phyloP scores from a whole-genome alignment of 768 basidiomycete genomes.

The Termitomyces sp. region DNA sequence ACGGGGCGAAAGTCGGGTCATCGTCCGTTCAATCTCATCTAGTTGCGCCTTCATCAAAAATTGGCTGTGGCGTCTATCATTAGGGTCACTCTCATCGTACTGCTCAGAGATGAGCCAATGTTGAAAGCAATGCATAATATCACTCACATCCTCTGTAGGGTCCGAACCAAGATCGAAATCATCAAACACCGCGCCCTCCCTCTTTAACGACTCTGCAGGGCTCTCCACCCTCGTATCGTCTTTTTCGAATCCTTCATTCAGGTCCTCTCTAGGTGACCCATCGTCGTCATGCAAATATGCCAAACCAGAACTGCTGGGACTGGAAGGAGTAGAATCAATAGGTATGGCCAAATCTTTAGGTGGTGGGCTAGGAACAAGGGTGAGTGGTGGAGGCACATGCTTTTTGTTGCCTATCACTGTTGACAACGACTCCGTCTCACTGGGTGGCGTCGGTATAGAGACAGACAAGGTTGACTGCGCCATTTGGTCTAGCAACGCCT shows the following conservation, averaged over 20 bases:
- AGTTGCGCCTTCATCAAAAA: conserved; percentile 70
- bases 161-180: conserved; percentile 51
- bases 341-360: conserved; percentile 31
- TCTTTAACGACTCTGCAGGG: conserved; percentile 40
- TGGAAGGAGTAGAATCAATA: conserved; percentile 32
- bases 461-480: conserved; percentile 29
- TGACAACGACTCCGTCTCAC: conserved; percentile 33
- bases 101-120: conserved; percentile 23
- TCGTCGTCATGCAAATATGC: conserved; percentile 43
- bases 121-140: conserved; percentile 2
- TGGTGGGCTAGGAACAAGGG: conserved; percentile 39
- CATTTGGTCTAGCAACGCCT: conserved; percentile 39
- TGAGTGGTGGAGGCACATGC: conserved; percentile 57
- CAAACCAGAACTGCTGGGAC: conserved; percentile 34
- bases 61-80: conserved; percentile 75
- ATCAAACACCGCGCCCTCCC: conserved; percentile 49
- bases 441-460: conserved; percentile 37
- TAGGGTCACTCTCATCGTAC: conserved; percentile 70
- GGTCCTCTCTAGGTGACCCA: conserved; percentile 24
- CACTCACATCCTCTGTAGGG: conserved; percentile 40
- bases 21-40: conserved; percentile 76
- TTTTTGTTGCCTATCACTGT: conserved; percentile 27
- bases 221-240: conserved; percentile 29
- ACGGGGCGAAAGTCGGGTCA: conserved; percentile 67
- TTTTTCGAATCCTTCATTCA: conserved; percentile 42